These are phyloP conservation scores for Adansonia madagascariensis DNA, from an alignment of 441 rosid genomes.

Conservation along the genomic window DNA sequence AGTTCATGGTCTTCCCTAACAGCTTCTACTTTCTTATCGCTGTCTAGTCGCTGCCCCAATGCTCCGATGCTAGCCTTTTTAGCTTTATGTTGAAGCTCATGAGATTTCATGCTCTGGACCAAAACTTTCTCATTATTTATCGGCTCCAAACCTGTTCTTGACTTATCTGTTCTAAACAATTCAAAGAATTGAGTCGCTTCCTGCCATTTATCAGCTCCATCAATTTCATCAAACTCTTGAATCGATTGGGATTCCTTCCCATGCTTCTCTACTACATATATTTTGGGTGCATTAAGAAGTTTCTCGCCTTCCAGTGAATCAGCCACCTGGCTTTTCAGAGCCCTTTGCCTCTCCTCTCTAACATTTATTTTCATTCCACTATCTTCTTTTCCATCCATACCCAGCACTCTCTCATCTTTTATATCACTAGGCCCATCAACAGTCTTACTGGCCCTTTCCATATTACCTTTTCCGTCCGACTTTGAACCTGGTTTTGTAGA, in stretches of 20 bases:
- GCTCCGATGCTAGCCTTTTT: constrained; percentile 37
- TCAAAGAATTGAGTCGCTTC: constrained; percentile 48
- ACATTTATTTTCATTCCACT: constrained; percentile 32
- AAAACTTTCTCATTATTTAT: constrained; percentile 41
- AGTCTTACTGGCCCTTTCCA: constrained; percentile 36
- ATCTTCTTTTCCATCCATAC: constrained; percentile 32
- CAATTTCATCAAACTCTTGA: constrained; percentile 45
- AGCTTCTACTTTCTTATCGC: constrained; percentile 32
- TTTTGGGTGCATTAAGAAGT: constrained; percentile 32
- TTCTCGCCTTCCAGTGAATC: constrained; percentile 40
- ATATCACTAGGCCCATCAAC: constrained; percentile 21
- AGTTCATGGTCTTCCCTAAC: constrained; percentile 32
- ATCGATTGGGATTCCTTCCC: constrained; percentile 47
- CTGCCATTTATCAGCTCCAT: constrained; percentile 72
- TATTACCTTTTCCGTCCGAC: constrained; percentile 41
- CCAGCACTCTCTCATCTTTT: constrained; percentile 32
- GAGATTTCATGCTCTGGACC: constrained; percentile 29
- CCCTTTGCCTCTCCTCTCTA: constrained; percentile 34
- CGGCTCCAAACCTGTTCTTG: constrained; percentile 29
- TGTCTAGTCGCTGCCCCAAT: constrained; percentile 39
- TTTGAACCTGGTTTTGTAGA: constrained; percentile 37
- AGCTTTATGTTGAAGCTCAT: constrained; percentile 46
- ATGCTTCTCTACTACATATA: constrained; percentile 39
- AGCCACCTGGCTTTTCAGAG: constrained; percentile 25
- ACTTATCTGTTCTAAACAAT: no score